Evolutionary conservation across 495 filamentous ascomycete genomes (phyloP).

Genomic region (Poronia punctata): DNA sequence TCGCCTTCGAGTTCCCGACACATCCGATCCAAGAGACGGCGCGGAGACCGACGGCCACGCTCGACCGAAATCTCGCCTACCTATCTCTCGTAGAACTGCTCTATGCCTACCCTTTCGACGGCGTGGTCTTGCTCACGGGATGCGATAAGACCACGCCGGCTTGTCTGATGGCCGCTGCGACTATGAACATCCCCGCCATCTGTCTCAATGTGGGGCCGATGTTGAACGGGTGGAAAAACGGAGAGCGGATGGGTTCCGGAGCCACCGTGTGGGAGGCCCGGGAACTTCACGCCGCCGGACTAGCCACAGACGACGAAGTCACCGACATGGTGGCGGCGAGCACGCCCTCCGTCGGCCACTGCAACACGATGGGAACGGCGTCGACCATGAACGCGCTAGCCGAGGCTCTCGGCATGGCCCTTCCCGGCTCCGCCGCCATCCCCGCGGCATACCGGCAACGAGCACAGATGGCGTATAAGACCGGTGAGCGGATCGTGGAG

Average conservation of each 20-base stretch:
- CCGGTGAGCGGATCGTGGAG: slow-evolving; percentile 47
- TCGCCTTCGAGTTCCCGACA: slow-evolving; percentile 50
- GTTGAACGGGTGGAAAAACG: slow-evolving; percentile 45
- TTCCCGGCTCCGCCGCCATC: slow-evolving; percentile 48
- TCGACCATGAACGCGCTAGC: slow-evolving; percentile 53
- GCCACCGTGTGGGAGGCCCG: slow-evolving; percentile 46
- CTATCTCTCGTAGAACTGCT: slow-evolving; percentile 46
- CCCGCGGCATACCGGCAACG: slow-evolving; percentile 48
- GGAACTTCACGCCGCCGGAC: slow-evolving; percentile 45
- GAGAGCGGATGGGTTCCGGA: slow-evolving; percentile 39
- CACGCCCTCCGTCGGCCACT: slow-evolving; percentile 48
- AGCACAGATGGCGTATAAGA: slow-evolving; percentile 47
- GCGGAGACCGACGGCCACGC: slow-evolving; percentile 43
- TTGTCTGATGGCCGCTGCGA: slow-evolving; percentile 50
- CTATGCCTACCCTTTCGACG: slow-evolving; percentile 47
- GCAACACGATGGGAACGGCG: slow-evolving; percentile 53
- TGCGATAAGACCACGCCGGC: slow-evolving; percentile 54
- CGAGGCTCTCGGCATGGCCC: slow-evolving; percentile 50
- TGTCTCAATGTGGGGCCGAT: slow-evolving; percentile 52
- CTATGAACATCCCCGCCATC: slow-evolving; percentile 51
- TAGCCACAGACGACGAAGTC: slow-evolving; percentile 41
- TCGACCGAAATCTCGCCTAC: slow-evolving; percentile 50
- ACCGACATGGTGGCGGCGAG: slow-evolving; percentile 45
- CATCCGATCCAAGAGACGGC: slow-evolving; percentile 51
- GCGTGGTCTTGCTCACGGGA: slow-evolving; percentile 49